Evolutionary conservation across 441 rosid genomes (phyloP).

Genomic region (Corymbia calophylla): DNA sequence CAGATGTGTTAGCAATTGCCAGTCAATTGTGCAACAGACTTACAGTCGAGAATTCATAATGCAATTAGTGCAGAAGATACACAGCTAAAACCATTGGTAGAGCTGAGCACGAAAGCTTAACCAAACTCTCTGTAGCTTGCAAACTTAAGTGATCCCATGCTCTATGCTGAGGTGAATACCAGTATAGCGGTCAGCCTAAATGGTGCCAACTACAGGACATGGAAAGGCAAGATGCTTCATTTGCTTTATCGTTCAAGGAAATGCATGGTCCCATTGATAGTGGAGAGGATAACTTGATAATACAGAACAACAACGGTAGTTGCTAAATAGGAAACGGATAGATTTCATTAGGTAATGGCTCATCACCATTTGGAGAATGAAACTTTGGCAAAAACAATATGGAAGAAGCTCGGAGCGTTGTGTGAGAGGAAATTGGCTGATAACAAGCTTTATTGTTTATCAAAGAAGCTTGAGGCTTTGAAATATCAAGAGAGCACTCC

Average conservation of each 20-base stretch:
- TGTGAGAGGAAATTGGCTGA: neutral
- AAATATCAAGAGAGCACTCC: neutral
- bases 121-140: neutral
- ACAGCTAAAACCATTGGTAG: neutral
- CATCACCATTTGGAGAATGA: neutral
- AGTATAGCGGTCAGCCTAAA: neutral
- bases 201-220: neutral
- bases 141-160: neutral
- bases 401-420: neutral
- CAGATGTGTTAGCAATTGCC: neutral
- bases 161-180: neutral
- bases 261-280: neutral
- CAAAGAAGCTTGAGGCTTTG: neutral
- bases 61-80: neutral
- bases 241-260: neutral
- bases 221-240: neutral
- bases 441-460: neutral
- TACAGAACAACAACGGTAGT: neutral
- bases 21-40: neutral
- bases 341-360: neutral
- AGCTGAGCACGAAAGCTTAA: neutral
- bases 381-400: neutral
- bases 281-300: neutral
- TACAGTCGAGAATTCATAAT: neutral
- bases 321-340: neutral